Evolutionary conservation across 148 eudicot genomes (phyloP).

Genomic region (Rhododendron kiyosumense): DNA sequence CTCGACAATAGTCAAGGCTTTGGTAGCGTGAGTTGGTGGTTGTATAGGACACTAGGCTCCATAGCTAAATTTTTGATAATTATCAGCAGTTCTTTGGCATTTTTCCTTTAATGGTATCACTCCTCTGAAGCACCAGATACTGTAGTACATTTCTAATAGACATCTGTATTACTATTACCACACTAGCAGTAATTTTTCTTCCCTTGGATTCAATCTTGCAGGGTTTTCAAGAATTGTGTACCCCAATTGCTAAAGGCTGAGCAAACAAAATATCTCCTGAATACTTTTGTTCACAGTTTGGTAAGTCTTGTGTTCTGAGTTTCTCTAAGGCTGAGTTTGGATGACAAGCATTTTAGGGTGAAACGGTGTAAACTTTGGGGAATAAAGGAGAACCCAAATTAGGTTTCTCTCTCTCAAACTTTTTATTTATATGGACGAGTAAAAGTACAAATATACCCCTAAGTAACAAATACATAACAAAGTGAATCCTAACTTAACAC

Average conservation of each 20-base stretch:
- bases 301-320: conserved; percentile 28
- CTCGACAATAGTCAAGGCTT: background rate
- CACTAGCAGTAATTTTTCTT: background rate
- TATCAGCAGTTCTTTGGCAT: background rate
- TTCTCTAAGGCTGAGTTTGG: background rate
- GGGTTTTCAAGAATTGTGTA: conserved; percentile 81
- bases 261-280: conserved; percentile 47
- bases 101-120: background rate
- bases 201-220: conserved; percentile 27
- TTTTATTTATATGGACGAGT: too few species aligned
- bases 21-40: background rate
- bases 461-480: too few species aligned
- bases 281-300: conserved; percentile 48
- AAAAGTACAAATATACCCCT: too few species aligned
- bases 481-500: too few species aligned
- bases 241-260: conserved; percentile 54
- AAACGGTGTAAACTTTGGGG: too few species aligned
- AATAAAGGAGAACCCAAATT: too few species aligned
- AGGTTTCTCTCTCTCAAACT: too few species aligned
- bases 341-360: too few species aligned
- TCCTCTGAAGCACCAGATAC: background rate
- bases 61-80: background rate
- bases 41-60: background rate
- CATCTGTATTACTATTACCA: background rate
- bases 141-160: background rate